phyloP scores from a whole-genome alignment of 257 asterid species.

The Solanum tarijense region DNA sequence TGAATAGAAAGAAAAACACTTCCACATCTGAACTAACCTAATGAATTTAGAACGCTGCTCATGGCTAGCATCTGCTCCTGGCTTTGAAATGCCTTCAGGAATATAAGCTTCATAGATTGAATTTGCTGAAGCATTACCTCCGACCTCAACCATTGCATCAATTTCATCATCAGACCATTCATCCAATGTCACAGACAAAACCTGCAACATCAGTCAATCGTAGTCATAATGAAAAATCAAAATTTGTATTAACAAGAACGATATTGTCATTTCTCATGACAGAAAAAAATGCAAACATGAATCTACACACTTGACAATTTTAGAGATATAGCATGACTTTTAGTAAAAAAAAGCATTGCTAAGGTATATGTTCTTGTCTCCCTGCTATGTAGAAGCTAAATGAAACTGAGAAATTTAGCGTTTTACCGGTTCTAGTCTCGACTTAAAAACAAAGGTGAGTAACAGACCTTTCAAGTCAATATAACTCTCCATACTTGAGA shows the following conservation, averaged over 20 bases:
- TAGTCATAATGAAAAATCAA: neutral
- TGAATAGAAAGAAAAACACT: neutral
- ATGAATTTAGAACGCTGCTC: constrained; percentile 76
- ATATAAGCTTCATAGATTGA: constrained; percentile 93
- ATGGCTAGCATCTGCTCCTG: constrained; percentile 65
- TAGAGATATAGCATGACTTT: neutral
- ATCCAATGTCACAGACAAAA: constrained; percentile 91
- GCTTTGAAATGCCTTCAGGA: constrained; percentile 83
- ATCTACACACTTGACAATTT: neutral
- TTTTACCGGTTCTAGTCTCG: neutral
- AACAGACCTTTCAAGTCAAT: neutral
- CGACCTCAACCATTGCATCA: constrained; percentile 87
- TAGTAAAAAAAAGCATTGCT: neutral
- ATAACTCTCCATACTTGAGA: neutral
- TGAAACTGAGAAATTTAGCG: neutral
- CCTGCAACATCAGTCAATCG: constrained; percentile 33
- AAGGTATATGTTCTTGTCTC: neutral
- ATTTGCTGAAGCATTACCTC: constrained; percentile 94
- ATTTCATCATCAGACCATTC: constrained; percentile 94
- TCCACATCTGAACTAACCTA: constrained; percentile 30
- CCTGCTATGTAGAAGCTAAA: neutral
- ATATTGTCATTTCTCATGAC: neutral
- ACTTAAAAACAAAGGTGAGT: neutral
- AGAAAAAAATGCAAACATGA: neutral
- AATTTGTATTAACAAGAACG: neutral